These are phyloP conservation scores for Astragalus glycyphyllos DNA, from an alignment of 306 rosid genomes.

Conservation along the genomic window DNA sequence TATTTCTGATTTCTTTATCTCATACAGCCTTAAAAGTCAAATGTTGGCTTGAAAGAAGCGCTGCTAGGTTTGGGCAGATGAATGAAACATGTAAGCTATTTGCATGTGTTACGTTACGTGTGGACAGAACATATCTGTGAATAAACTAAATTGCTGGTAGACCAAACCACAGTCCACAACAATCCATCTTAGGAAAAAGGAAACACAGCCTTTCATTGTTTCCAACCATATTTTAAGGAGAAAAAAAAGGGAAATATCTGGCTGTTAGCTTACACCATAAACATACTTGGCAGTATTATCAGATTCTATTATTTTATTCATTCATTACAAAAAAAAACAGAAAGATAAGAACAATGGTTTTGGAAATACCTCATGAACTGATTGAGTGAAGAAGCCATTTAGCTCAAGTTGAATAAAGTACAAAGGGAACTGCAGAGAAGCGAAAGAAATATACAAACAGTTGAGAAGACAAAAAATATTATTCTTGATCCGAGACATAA, in stretches of 20 bases:
- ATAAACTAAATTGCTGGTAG: slow-evolving; percentile 32
- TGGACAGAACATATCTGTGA: slow-evolving; percentile 24
- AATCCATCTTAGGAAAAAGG: slow-evolving; percentile 27
- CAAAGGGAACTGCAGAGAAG: slow-evolving; percentile 72
- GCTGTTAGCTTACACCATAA: slow-evolving; percentile 37
- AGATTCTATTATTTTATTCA: slow-evolving; percentile 25
- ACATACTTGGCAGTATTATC: slow-evolving; percentile 32
- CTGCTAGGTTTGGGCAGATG: background rate
- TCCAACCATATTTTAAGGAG: slow-evolving; percentile 36
- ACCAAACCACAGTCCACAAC: slow-evolving; percentile 27
- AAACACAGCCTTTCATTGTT: slow-evolving; percentile 21
- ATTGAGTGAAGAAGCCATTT: slow-evolving; percentile 33
- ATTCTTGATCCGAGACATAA: slow-evolving; percentile 3
- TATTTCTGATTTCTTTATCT: slow-evolving; percentile 25
- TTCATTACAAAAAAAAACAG: background rate
- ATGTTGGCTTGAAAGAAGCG: slow-evolving; percentile 17
- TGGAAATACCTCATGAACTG: slow-evolving; percentile 54
- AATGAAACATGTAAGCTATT: slow-evolving; percentile 32
- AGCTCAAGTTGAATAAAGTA: slow-evolving; percentile 68
- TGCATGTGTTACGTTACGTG: slow-evolving; percentile 32
- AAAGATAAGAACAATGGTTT: slow-evolving; percentile 25
- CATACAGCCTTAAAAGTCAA: slow-evolving; percentile 34
- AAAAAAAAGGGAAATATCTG: slow-evolving; percentile 27
- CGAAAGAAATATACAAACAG: slow-evolving; percentile 29
- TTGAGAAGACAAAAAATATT: slow-evolving; percentile 7